Evolutionary conservation across 1,284 basidiomycete species (phyloP).

Genomic region (Trametes pubescens): DNA sequence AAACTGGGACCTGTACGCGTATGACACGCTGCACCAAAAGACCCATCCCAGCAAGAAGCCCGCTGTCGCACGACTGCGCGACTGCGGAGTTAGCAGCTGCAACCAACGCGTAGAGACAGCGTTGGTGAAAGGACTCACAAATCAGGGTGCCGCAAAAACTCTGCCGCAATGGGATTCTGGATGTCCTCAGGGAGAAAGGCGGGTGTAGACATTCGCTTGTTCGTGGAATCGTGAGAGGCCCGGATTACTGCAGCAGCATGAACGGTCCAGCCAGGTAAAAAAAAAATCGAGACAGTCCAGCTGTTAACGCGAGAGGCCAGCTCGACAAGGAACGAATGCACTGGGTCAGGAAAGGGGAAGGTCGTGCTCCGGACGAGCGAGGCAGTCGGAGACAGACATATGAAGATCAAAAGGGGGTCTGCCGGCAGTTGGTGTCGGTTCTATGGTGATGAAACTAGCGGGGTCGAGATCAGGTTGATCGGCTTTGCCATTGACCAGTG

Average conservation of each 20-base stretch:
- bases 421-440: conserved; percentile 14
- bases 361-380: conserved; percentile 10
- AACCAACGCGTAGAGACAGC: conserved; percentile 11
- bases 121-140: conserved; percentile 38
- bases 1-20: conserved; percentile 43
- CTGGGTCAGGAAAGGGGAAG: conserved; percentile 7
- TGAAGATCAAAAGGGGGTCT: conserved; percentile 11
- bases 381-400: conserved; percentile 18
- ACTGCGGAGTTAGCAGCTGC: conserved; percentile 1
- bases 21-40: conserved; percentile 53
- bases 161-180: conserved; percentile 29
- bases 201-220: conserved; percentile 25
- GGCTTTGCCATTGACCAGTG: conserved; percentile 9
- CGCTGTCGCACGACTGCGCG: conserved; percentile 50
- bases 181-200: conserved; percentile 17
- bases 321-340: conserved; percentile 29
- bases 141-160: conserved; percentile 38
- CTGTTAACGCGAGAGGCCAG: conserved; percentile 33
- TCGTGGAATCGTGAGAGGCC: conserved; percentile 8
- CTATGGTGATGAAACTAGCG: conserved; percentile 19
- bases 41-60: conserved; percentile 61
- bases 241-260: conserved; percentile 21
- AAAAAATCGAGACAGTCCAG: conserved; percentile 30
- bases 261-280: conserved; percentile 28
- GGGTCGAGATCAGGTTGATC: conserved; percentile 18